These are phyloP conservation scores for Lentinus tigrinus DNA, from an alignment of 768 basidiomycete species.

Conservation along the genomic window DNA sequence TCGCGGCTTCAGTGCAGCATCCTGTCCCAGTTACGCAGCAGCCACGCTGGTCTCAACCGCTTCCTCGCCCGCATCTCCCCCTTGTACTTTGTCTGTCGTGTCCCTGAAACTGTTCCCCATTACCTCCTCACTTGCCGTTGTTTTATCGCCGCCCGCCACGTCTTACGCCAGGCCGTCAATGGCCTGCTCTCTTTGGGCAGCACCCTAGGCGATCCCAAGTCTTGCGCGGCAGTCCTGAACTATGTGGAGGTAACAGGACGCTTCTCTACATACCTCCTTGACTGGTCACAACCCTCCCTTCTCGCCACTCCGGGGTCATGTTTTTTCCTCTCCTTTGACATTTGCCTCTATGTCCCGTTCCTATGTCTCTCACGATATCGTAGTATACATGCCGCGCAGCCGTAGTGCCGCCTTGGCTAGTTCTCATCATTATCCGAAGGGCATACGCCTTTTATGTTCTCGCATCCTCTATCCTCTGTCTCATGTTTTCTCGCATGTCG, in stretches of 20 bases:
- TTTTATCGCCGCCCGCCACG: background rate
- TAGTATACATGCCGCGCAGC: background rate
- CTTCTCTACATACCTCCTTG: background rate
- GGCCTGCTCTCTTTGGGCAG: background rate
- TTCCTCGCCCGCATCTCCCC: slow-evolving; percentile 1
- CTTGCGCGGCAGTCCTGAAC: background rate
- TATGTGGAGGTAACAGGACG: background rate
- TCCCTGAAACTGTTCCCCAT: background rate
- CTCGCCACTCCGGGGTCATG: background rate
- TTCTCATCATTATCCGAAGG: background rate
- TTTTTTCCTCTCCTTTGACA: background rate
- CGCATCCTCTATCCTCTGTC: background rate
- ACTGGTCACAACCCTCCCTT: background rate
- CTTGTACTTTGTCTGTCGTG: background rate
- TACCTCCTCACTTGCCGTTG: background rate
- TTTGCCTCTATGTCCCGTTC: background rate
- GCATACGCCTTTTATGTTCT: background rate
- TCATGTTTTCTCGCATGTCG: background rate
- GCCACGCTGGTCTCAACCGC: background rate
- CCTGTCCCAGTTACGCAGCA: background rate
- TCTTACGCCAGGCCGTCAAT: background rate
- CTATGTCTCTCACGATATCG: background rate
- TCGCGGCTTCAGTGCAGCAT: background rate
- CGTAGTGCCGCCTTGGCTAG: background rate
- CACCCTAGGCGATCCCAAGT: background rate